Base-by-base conservation (phyloP, 164 flowering plant species). In the Stephania cephalantha region DNA sequence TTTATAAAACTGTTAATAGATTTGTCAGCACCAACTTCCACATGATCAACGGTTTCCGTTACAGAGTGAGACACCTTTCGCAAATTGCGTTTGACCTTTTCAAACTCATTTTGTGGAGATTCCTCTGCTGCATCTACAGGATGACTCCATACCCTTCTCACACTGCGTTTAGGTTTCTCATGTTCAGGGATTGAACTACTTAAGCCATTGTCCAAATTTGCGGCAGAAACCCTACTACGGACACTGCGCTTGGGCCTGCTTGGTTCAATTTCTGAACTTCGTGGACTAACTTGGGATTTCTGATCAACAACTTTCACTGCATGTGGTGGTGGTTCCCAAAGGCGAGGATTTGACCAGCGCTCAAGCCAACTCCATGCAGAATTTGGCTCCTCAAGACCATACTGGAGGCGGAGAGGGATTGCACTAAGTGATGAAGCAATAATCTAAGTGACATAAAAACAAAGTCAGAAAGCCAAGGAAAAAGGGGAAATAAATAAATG, bases 331-430 rank as follows among this genome's bases (percentile, higher is more conserved):
- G 92, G 85, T 72, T 82, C 85, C 95, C 95, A 87, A 58, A 86
- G 86, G 71, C 76, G 77, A n/a, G 86, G 82, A 45, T 68, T 71
- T 44, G 94, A 85, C 98, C 98, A 94, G 72, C 97, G 91, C 67
- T 87, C 93, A 69, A 94, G 86, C 98, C 98, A 94, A 76, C 68
- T 82, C 85, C 79, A 83, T 18, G 85, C 86, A 45, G 95, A 90
- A 82, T 91, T 91, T 30, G 91, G 84, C 70, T 94, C 95, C 22
- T 68, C 79, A 2, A 73, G 74, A 78, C 85, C 86, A 77, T 86
- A 90, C 77, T 87, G 90, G 71, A 95, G 81, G 55, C 72, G 83
- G 78, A 95, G 81, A 68, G 93, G 92, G 85, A 85, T 85, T 25
- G 80, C 85, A 45, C 45, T 83, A 6, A 91, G 83, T 68, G 92